Evolutionary conservation across 2,329 filamentous ascomycete genomes (phyloP), one percentile per base, ranked within the genome.

Genomic region (Penicillium frequentans): DNA sequence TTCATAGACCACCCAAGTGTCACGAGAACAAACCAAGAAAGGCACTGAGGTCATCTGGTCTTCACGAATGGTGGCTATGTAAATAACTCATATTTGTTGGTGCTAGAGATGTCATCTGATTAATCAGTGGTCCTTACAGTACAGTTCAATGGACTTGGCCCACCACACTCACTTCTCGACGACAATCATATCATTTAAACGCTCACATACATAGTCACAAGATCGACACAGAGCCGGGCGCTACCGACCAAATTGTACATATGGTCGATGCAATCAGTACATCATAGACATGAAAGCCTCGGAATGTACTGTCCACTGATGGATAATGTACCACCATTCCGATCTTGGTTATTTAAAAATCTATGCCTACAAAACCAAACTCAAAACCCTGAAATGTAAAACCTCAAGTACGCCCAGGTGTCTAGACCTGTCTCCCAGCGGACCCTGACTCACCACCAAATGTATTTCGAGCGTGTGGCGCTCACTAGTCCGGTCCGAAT

Each of bases 381-480:
- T 19, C 33, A 42, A n/a, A 37, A 27, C 35, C 16, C 6, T 26
- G 11, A 43, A 29, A 14, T 21, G 21, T 24, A n/a, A 43, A 3
- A 31, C 11, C 21, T 26, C 24, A 43, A 27, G 27, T 21, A 42
- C 23, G 16, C 26, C 42, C 14, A 51, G 37, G 27, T 10, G 27
- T 11, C 49, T 29, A 13, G 49, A 24, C 37, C 11, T 24, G n/a
- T 37, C 21, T 29, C 16, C 39, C 35, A 44, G 24, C 21, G 50
- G 43, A 23, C 39, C 50, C 42, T 58, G 53, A 57, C 54, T 59
- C 55, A 59, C 61, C 59, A 57, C 51, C 49, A 27, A 27, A 31
- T 58, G 55, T 55, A 59, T 58, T 56, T 57, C 42, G 49, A 57
- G 46, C 50, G 54, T 29, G 62, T 64, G 64, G 64, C 64, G 64